Evolutionary conservation across 179 eudicot genomes (phyloP).

Genomic region (Spergularia azorica): DNA sequence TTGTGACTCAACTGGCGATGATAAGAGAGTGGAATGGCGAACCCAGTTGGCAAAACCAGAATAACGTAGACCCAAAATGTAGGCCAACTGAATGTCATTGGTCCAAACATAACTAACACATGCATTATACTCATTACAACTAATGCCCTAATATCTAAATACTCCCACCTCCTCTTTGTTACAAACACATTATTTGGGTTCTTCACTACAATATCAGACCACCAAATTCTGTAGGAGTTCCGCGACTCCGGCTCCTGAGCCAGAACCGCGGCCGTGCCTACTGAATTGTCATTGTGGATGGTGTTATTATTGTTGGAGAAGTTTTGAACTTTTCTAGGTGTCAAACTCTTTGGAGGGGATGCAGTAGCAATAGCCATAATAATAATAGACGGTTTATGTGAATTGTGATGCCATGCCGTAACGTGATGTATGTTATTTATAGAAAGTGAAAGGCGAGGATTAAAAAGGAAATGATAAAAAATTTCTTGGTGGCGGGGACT

Average conservation of each 20-base stretch:
- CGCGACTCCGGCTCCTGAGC: too few species aligned
- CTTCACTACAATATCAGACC: constrained; percentile 60
- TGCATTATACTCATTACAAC: constrained; percentile 48
- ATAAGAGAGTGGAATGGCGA: constrained; percentile 74
- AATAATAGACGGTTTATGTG: too few species aligned
- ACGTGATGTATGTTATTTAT: too few species aligned
- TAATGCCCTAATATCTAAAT: constrained; percentile 32
- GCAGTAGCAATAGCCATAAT: too few species aligned
- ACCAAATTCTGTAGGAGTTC: constrained; percentile 24
- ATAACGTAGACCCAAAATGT: constrained; percentile 63
- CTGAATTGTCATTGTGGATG: not conserved
- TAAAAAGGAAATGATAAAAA: too few species aligned
- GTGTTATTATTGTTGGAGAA: too few species aligned
- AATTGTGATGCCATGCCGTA: too few species aligned
- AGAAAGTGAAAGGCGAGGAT: too few species aligned
- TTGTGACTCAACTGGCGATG: constrained; percentile 76
- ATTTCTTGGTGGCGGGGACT: too few species aligned
- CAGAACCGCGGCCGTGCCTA: not conserved
- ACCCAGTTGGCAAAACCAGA: constrained; percentile 55
- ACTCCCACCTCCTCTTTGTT: constrained; percentile 50
- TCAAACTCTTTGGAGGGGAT: too few species aligned
- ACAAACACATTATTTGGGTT: constrained; percentile 38
- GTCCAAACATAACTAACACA: constrained; percentile 58
- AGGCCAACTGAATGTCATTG: constrained; percentile 61
- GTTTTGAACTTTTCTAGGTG: too few species aligned